These are phyloP conservation scores for Phalaenopsis aphrodite DNA, from an alignment of 106 monocot genomes.

Conservation along the genomic window DNA sequence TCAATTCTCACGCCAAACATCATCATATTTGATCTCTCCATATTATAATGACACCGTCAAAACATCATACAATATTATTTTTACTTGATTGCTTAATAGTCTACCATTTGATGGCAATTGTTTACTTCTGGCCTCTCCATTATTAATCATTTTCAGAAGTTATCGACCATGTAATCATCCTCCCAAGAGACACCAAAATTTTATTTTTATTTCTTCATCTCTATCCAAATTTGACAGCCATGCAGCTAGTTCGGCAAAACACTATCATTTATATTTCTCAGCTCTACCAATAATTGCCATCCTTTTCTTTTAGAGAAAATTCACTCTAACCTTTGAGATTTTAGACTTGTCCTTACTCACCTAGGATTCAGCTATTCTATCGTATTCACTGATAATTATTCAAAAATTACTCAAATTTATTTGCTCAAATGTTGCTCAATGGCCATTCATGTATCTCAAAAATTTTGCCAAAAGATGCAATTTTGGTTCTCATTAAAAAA, in stretches of 20 bases:
- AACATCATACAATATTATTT: too few relatives aligned
- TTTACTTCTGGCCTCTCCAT: too few relatives aligned
- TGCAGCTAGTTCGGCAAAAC: background rate
- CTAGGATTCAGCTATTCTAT: background rate
- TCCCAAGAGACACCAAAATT: background rate
- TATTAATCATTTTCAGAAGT: too few relatives aligned
- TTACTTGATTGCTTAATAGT: too few relatives aligned
- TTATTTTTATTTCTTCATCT: background rate
- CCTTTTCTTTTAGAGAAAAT: background rate
- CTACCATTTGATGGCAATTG: too few relatives aligned
- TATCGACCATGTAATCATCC: background rate
- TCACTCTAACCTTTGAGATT: background rate
- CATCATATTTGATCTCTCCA: too few relatives aligned
- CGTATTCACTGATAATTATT: background rate
- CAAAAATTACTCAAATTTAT: background rate
- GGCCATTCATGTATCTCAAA: background rate
- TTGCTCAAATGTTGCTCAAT: background rate
- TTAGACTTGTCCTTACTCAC: background rate
- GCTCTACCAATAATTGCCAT: background rate
- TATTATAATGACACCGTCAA: too few relatives aligned
- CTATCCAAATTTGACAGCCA: background rate
- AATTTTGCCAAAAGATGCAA: background rate
- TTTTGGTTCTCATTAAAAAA: background rate
- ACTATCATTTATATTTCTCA: background rate
- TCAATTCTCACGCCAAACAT: too few relatives aligned